A percentile compares a stretch with the other conserved stretches of the same genome.
Conservation (phyloP, 805 yeast species). For the Pichia manshurica region DNA sequence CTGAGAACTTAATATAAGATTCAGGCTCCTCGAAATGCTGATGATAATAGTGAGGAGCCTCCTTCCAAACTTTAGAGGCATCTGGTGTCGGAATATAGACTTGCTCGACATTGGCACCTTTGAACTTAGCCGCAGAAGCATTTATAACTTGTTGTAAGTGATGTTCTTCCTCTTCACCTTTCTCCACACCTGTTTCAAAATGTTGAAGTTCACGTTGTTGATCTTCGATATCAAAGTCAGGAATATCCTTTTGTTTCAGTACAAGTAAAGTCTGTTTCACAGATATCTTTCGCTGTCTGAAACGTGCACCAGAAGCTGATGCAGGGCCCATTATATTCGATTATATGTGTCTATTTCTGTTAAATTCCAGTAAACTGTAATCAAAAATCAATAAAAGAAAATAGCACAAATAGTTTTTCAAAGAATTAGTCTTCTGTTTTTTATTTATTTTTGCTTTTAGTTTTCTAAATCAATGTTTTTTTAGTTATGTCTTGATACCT, state of each 20-base stretch:
- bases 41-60: constrained; percentile 64
- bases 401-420: background rate
- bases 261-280: constrained; percentile 83
- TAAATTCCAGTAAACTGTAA: too few relatives aligned
- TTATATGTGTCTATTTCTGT: background rate
- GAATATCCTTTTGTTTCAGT: constrained; percentile 70
- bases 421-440: background rate
- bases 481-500: background rate
- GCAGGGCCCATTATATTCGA: constrained; percentile 28
- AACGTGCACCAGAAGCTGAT: constrained; percentile 55
- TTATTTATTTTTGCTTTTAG: background rate
- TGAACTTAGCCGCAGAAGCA: constrained; percentile 65
- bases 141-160: constrained; percentile 89
- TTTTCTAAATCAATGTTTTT: background rate
- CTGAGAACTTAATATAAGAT: constrained; percentile 79
- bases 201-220: constrained; percentile 84
- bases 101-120: constrained; percentile 44
- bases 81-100: constrained; percentile 95
- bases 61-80: constrained; percentile 79
- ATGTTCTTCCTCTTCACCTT: constrained; percentile 94
- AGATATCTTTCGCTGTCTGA: constrained; percentile 91
- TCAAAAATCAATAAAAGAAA: background rate
- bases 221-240: constrained; percentile 70
- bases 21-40: constrained; percentile 67
- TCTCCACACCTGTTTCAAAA: constrained; percentile 96